Percentiles rank a stretch among this genome's conserved stretches.
phyloP scores from a whole-genome alignment of 2,329 filamentous ascomycete genomes.

The Trichophyton simii region DNA sequence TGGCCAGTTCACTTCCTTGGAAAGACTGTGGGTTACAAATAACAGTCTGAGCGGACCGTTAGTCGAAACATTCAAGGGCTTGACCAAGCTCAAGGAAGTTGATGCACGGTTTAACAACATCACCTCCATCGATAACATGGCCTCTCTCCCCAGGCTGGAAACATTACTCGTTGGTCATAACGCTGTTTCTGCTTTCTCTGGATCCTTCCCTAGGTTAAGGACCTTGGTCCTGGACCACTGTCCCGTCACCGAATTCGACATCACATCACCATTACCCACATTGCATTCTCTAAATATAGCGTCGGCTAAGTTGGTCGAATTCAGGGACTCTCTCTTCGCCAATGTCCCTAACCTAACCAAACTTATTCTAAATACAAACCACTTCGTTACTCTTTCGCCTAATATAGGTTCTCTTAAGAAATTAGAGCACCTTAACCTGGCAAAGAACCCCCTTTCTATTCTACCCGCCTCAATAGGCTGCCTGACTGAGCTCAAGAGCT shows the following conservation, averaged over 20 bases:
- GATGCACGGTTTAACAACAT: conserved; percentile 91
- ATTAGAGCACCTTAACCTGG: conserved; percentile 85
- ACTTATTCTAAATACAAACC: conserved; percentile 84
- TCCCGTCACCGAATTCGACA: conserved; percentile 84
- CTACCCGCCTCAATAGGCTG: conserved; percentile 81
- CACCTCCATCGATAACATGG: conserved; percentile 75
- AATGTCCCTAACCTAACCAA: conserved; percentile 80
- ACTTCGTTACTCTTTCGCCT: conserved; percentile 77
- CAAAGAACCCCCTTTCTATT: conserved; percentile 75
- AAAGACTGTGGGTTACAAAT: conserved; percentile 90
- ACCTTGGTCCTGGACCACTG: conserved; percentile 86
- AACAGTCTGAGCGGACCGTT: conserved; percentile 71
- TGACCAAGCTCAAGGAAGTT: conserved; percentile 70
- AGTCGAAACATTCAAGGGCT: conserved; percentile 57
- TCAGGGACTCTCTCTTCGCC: conserved; percentile 74
- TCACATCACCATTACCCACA: conserved; percentile 63
- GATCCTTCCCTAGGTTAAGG: conserved; percentile 72
- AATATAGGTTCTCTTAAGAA: conserved; percentile 73
- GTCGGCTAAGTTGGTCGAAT: conserved; percentile 77
- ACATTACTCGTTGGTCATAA: conserved; percentile 87
- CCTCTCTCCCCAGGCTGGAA: conserved; percentile 72
- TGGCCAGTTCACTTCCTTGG: conserved; percentile 63
- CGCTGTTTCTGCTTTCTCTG: conserved; percentile 75
- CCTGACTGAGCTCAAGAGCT: conserved; percentile 65
- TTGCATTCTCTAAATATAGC: conserved; percentile 80